Evolutionary conservation across 116 monocot genomes (phyloP).

Genomic region (Dioscorea cayenensis): DNA sequence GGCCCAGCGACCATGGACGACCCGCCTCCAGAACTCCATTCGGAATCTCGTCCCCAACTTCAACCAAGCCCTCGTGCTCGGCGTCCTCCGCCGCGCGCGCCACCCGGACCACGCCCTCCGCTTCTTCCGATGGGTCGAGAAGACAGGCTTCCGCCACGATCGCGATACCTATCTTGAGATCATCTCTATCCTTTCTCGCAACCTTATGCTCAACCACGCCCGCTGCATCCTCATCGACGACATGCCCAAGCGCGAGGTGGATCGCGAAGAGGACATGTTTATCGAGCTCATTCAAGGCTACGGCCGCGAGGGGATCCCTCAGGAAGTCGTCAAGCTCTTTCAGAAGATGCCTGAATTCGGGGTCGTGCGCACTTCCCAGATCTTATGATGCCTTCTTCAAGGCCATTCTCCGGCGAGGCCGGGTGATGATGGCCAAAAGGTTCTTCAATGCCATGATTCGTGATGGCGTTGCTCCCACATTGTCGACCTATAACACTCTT

Average conservation of each 20-base stretch:
- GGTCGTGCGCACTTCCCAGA: constrained; percentile 34
- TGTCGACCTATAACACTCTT: constrained; percentile 71
- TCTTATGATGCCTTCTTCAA: constrained; percentile 84
- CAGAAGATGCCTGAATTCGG: constrained; percentile 60
- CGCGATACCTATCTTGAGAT: constrained; percentile 41
- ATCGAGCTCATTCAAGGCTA: constrained; percentile 61
- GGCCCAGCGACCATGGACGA: constrained; percentile 74
- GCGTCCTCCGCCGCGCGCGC: constrained; percentile 40
- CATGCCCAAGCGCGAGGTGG: constrained; percentile 68
- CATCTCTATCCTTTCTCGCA: constrained; percentile 46
- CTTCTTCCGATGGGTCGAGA: constrained; percentile 94
- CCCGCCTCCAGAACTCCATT: constrained; percentile 92
- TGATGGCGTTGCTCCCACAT: constrained; percentile 47
- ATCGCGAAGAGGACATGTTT: constrained; percentile 42
- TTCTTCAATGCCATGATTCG: constrained; percentile 70
- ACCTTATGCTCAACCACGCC: constrained; percentile 89
- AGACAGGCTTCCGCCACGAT: constrained; percentile 79
- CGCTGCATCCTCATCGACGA: constrained; percentile 83
- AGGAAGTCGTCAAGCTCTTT: constrained; percentile 86
- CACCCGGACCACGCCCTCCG: constrained; percentile 51
- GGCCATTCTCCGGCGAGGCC: constrained; percentile 69
- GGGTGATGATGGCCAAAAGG: constrained; percentile 80
- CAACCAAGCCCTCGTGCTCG: constrained; percentile 45
- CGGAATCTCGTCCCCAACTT: constrained; percentile 43
- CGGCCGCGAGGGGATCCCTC: constrained; percentile 69